These are phyloP conservation scores for Gynochthodes officinalis DNA, from an alignment of 257 asterid species.

Conservation along the genomic window DNA sequence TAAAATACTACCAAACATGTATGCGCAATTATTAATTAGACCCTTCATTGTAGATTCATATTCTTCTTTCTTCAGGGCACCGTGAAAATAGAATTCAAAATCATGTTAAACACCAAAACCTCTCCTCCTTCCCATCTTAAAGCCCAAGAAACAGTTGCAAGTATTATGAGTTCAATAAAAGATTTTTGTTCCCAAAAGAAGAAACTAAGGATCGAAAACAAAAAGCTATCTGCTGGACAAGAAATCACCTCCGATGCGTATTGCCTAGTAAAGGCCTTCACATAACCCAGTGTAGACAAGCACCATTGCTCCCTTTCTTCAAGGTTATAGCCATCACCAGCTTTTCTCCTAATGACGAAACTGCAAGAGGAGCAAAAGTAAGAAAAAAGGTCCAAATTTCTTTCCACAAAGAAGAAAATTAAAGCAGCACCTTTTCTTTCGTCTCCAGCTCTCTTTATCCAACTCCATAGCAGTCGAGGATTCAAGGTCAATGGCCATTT, in stretches of 20 bases:
- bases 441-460: slow-evolving; percentile 56
- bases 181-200: neutral
- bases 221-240: slow-evolving; percentile 7
- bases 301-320: slow-evolving; percentile 97
- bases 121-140: neutral
- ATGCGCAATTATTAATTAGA: neutral
- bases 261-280: slow-evolving; percentile 89
- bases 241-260: slow-evolving; percentile 83
- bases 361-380: slow-evolving; percentile 27
- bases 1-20: neutral
- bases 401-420: slow-evolving; percentile 10
- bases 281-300: slow-evolving; percentile 81
- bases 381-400: neutral
- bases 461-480: slow-evolving; percentile 62
- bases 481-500: slow-evolving; percentile 79
- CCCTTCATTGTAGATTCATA: neutral
- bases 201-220: neutral
- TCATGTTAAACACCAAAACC: neutral
- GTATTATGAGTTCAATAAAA: neutral
- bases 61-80: neutral
- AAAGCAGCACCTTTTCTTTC: slow-evolving; percentile 55
- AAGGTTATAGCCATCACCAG: slow-evolving; percentile 48
- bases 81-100: neutral
- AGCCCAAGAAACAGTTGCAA: neutral
- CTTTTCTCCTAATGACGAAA: slow-evolving; percentile 45